Evolutionary conservation across 192 early-diverging fungal species (phyloP).

Genomic region (Umbelopsis vinacea): DNA sequence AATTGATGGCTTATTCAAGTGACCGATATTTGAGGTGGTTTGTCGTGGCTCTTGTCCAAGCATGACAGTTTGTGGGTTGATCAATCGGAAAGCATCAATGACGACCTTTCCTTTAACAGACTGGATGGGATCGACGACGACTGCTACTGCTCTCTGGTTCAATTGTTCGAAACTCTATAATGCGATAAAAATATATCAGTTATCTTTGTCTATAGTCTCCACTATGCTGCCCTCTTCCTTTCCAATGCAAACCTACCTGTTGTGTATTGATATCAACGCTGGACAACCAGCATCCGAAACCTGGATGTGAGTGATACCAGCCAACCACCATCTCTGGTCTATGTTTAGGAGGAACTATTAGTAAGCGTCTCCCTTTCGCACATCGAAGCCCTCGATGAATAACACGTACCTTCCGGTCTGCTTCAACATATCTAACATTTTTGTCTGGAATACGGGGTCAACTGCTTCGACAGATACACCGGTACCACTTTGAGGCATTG

Average conservation of each 20-base stretch:
- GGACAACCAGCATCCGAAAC: slow-evolving; percentile 99
- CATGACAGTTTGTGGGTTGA: slow-evolving; percentile 86
- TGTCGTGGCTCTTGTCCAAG: slow-evolving; percentile 94
- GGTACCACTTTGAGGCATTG: slow-evolving; percentile 99
- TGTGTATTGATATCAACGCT: slow-evolving; percentile 99
- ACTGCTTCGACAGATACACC: slow-evolving; percentile 99
- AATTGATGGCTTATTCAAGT: slow-evolving; percentile 96
- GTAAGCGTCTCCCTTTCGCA: neutral
- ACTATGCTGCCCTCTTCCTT: neutral
- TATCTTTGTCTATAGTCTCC: neutral
- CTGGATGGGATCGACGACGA: slow-evolving; percentile 99
- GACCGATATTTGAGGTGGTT: slow-evolving; percentile 98
- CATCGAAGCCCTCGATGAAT: neutral
- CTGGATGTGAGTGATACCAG: slow-evolving; percentile 99
- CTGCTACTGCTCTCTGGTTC: slow-evolving; percentile 93
- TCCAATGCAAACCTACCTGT: slow-evolving; percentile 62
- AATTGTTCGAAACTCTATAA: slow-evolving; percentile 88
- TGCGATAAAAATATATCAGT: neutral
- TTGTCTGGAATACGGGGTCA: slow-evolving; percentile 98
- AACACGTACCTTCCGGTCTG: slow-evolving; percentile 88
- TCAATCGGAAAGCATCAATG: slow-evolving; percentile 98
- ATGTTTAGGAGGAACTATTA: slow-evolving; percentile 22
- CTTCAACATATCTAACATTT: slow-evolving; percentile 99
- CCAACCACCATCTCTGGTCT: slow-evolving; percentile 99
- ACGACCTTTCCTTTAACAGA: slow-evolving; percentile 99